Evolutionary conservation across 495 filamentous ascomycete genomes (phyloP).

Genomic region (Venustampulla echinocandica): DNA sequence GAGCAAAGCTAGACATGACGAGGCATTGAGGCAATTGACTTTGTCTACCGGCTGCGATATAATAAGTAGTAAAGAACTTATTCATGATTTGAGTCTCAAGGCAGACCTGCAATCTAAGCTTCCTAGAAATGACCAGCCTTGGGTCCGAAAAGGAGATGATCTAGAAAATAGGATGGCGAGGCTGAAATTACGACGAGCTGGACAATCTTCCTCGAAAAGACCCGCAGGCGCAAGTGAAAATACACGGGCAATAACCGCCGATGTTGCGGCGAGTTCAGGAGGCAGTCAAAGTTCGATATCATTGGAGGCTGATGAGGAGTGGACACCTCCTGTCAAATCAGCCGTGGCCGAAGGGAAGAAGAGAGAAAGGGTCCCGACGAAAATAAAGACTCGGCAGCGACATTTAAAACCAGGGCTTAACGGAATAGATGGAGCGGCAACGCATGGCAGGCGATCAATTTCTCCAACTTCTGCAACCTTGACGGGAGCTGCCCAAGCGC

Average conservation of each 20-base stretch:
- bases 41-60: constrained; percentile 67
- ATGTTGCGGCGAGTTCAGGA: constrained; percentile 4
- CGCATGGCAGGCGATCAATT: not conserved
- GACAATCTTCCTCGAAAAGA: not conserved
- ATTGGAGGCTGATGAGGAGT: not conserved
- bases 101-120: not conserved
- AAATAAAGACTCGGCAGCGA: constrained; percentile 17
- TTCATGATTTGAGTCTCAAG: constrained; percentile 24
- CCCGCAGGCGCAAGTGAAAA: constrained; percentile 1
- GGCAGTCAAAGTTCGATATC: constrained; percentile 4
- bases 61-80: constrained; percentile 48
- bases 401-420: constrained; percentile 12
- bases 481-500: constrained; percentile 2
- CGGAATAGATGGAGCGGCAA: constrained; percentile 1
- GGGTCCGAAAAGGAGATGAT: not conserved
- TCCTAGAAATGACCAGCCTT: not conserved
- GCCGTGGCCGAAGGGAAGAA: constrained; percentile 18
- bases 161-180: constrained; percentile 19
- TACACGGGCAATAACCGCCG: constrained; percentile 1
- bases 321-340: constrained; percentile 4
- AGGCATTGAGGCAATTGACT: constrained; percentile 66
- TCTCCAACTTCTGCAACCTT: constrained; percentile 2
- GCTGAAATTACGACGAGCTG: constrained; percentile 10
- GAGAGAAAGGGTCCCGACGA: constrained; percentile 21
- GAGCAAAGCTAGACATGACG: constrained; percentile 58